Evolutionary conservation across 352 stramenopile genomes (phyloP).

Genomic region (Paralagenidium karlingii): DNA sequence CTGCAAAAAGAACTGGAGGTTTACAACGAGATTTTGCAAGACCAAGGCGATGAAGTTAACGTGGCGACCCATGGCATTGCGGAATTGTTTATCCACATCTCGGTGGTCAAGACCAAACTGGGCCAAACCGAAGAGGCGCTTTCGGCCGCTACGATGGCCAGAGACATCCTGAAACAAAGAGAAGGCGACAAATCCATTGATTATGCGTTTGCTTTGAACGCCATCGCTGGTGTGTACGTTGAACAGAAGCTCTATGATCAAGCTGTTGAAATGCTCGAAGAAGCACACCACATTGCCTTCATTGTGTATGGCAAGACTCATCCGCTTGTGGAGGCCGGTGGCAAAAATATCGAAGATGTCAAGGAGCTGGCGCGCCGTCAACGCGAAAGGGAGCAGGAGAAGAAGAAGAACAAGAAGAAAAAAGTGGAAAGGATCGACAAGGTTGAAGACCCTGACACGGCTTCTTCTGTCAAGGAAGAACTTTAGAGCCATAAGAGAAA

Average conservation of each 20-base stretch:
- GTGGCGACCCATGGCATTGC: constrained; percentile 48
- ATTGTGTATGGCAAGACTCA: constrained; percentile 42
- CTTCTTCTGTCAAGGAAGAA: too few species aligned
- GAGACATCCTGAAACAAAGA: constrained; percentile 37
- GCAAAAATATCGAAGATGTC: constrained; percentile 49
- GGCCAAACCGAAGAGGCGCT: constrained; percentile 26
- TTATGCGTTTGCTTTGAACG: constrained; percentile 74
- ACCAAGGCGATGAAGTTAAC: constrained; percentile 44
- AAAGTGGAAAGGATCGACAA: constrained; percentile 1
- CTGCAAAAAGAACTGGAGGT: constrained; percentile 32
- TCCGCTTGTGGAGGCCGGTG: constrained; percentile 44
- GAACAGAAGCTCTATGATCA: constrained; percentile 38
- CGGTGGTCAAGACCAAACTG: constrained; percentile 23
- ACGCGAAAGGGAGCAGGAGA: constrained; percentile 27
- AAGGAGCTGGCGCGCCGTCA: too few species aligned
- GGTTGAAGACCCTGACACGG: too few species aligned
- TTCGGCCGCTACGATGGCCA: constrained; percentile 21
- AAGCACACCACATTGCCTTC: constrained; percentile 59
- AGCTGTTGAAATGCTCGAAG: constrained; percentile 41
- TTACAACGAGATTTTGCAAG: constrained; percentile 37
- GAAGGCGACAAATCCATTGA: constrained; percentile 51
- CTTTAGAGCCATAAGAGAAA: too few species aligned
- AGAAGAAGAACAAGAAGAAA: constrained; percentile 1
- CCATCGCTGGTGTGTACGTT: constrained; percentile 67
- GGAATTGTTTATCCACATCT: constrained; percentile 72